Evolutionary conservation across 306 rosid species (phyloP), one percentile per base, ranked within the genome.

Genomic region (Malus fusca): DNA sequence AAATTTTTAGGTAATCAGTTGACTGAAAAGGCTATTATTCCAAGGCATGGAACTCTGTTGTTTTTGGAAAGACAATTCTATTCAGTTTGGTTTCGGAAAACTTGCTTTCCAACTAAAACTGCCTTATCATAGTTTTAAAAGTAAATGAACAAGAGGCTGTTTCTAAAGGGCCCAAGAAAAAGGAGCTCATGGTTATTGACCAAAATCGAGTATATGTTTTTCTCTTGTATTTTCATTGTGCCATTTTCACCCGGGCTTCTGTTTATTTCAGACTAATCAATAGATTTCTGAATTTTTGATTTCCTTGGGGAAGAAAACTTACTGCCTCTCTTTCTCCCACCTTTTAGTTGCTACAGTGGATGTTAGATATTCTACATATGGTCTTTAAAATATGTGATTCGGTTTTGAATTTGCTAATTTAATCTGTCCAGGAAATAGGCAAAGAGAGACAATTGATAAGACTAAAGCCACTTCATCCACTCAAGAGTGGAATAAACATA

Each of bases 371-470:
- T 74, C 10, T 73, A 2, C 30, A 5, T 51, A 5, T 64, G 65
- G 70, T 22, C 46, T 63, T 26, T 63, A 14, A 33, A 51, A 51
- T 33, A 51, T n/a, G 59, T 43, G 2, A 51, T 73, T 78, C n/a
- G 52, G 58, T 68, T 74, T 62, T 68, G 66, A 58, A 74, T 69
- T 70, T 11, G 68, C 71, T 80, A 60, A n/a, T 78, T 68, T 75
- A 51, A 81, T 73, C 78, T 63, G 78, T 73, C 48, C 86, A 89
- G 97, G 79, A 79, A 68, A 74, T 72, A 44, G 25, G 77, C 71
- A 73, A 63, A 68, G 51, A 63, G 71, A 80, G 66, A 69, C 67
- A 25, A 69, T 66, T 71, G 75, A 83, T 67, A 31, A 83, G 66
- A 69, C 80, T 62, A 78, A 68, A 66, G 62, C 48, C 78, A 67